Base-by-base conservation (phyloP, 805 yeast genomes). In the Schwanniomyces polymorphus region DNA sequence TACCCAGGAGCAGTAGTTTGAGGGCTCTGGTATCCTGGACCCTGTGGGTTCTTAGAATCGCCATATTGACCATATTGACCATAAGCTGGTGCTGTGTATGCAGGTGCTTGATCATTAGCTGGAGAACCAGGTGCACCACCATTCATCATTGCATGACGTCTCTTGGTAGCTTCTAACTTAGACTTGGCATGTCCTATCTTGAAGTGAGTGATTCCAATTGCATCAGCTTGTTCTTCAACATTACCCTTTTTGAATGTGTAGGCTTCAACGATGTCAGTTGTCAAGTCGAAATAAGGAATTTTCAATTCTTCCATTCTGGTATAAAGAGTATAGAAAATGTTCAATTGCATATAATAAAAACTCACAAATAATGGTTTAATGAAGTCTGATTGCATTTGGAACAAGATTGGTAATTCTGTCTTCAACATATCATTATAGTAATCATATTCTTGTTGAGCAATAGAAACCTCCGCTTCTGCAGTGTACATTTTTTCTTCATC, bases 271-370 rank as follows among this genome's bases (percentile, higher is more conserved):
- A 94, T 88, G 64, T 91, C 98, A 39, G 88, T 78, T 43, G 81
- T 75, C 62, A 94, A 75, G 64, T 94, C 96, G 68, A 94, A 94
- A 71, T 94, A 94, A 12, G 97, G 97, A 55, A 94, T 94, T 72
- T 94, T 91, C 88, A 92, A 84, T 63, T 89, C 96, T 70, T 92
- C 97, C 89, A 92, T 88, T 59, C 88, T 81, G 62, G 80, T 86
- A 74, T 88, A 91, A 52, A 94, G 75, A 1, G 97, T 91, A 78
- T 94, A 94, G 68, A 91, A 94, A 48, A 94, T 90, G 74, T 94
- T 94, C 75, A 94, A 80, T 74, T 94, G 99, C 98, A 94, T 94
- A 77, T 84, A 94, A 72, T 94, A 94, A 68, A 94, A 85, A 46
- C 95, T 86, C 59, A 92, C 94, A 71, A 94, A 94, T 59, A 94